phyloP scores from a whole-genome alignment of 73 alveolate genomes.

The Breviolum minutum region DNA sequence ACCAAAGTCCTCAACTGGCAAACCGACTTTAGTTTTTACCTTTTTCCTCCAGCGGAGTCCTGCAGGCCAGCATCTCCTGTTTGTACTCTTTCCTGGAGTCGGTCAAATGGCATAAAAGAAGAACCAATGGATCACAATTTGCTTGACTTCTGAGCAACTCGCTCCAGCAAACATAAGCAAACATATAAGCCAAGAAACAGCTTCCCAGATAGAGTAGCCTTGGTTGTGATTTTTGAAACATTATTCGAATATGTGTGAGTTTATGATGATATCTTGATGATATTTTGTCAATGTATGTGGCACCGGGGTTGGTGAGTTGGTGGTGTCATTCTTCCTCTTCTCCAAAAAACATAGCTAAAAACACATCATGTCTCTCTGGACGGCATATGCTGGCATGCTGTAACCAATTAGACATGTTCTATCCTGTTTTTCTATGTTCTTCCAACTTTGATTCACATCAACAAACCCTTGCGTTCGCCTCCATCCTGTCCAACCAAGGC shows the following conservation, averaged over 20 bases:
- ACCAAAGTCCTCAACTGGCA: conserved; percentile 68
- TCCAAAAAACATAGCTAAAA: neutral
- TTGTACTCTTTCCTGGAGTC: conserved; percentile 73
- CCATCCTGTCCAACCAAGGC: neutral
- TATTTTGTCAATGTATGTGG: too few relatives aligned
- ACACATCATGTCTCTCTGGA: neutral
- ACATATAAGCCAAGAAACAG: neutral
- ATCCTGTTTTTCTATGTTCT: too few relatives aligned
- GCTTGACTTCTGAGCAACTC: too few relatives aligned
- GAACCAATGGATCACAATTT: too few relatives aligned
- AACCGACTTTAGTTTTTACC: too few relatives aligned
- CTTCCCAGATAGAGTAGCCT: conserved; percentile 52
- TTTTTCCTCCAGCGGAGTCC: neutral
- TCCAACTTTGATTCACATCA: too few relatives aligned
- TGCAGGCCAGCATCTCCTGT: conserved; percentile 89
- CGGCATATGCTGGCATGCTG: neutral
- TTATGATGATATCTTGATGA: too few relatives aligned
- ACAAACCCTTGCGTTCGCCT: neutral
- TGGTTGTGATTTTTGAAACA: neutral
- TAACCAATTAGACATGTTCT: neutral
- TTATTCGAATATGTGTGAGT: too few relatives aligned
- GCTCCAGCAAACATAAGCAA: too few relatives aligned
- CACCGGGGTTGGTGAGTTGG: too few relatives aligned
- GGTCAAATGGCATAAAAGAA: too few relatives aligned
- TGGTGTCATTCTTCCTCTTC: neutral